Percentiles rank a stretch among this genome's conserved stretches.
phyloP scores from a whole-genome alignment of 495 filamentous ascomycete species.

The Trichoderma erinaceum region DNA sequence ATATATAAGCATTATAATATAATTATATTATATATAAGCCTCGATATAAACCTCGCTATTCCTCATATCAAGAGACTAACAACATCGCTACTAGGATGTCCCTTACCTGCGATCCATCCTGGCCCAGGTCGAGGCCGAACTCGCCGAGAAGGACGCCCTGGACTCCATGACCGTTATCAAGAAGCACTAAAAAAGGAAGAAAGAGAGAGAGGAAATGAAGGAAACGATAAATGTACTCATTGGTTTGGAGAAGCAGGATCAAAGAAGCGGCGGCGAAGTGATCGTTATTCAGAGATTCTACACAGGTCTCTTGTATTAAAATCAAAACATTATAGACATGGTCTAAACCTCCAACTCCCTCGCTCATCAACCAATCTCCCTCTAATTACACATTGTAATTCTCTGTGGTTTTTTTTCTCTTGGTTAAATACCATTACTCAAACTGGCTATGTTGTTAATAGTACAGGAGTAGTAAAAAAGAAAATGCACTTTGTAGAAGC shows the following conservation, averaged over 20 bases:
- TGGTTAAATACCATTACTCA: neutral
- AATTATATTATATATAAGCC: neutral
- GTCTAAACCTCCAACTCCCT: slow-evolving; percentile 1
- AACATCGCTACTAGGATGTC: slow-evolving; percentile 53
- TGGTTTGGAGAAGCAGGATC: neutral
- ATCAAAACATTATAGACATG: slow-evolving; percentile 2
- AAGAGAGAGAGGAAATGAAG: neutral
- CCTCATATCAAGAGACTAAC: slow-evolving; percentile 18
- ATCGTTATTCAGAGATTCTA: neutral
- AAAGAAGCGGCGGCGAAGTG: neutral
- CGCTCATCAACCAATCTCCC: neutral
- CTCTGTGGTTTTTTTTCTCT: neutral
- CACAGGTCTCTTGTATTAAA: slow-evolving; percentile 11
- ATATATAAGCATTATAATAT: slow-evolving; percentile 23
- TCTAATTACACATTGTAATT: neutral
- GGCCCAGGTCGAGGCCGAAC: slow-evolving; percentile 74
- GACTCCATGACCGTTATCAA: slow-evolving; percentile 69
- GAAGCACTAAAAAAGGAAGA: slow-evolving; percentile 36
- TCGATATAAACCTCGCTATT: neutral
- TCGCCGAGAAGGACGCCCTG: slow-evolving; percentile 71
- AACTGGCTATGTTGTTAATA: slow-evolving; percentile 3
- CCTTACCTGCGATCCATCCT: slow-evolving; percentile 77
- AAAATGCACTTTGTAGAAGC: neutral
- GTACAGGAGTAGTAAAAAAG: neutral
- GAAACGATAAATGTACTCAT: neutral